Conservation (phyloP, 192 early-diverging fungal species). For the Mortierella antarctica region DNA sequence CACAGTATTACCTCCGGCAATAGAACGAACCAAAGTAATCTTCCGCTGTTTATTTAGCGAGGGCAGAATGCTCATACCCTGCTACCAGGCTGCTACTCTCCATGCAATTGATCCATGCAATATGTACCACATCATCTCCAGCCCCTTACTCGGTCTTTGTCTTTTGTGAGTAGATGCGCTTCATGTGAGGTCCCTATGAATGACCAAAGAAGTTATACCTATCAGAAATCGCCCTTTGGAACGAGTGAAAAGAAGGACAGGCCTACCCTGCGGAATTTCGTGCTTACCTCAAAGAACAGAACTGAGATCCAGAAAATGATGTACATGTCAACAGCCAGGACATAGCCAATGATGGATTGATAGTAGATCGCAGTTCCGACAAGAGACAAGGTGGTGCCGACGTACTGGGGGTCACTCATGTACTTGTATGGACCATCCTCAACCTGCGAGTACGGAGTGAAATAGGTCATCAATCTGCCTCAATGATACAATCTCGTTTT, state of each 20-base stretch:
- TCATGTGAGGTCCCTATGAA: slow-evolving; percentile 48
- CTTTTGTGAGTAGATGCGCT: slow-evolving; percentile 47
- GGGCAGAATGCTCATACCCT: no score
- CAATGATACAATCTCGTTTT: background rate
- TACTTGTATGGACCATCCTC: slow-evolving; percentile 62
- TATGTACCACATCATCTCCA: background rate
- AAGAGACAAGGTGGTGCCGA: slow-evolving; percentile 64
- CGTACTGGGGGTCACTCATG: slow-evolving; percentile 68
- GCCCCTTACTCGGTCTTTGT: slow-evolving; percentile 40
- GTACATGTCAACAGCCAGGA: slow-evolving; percentile 61
- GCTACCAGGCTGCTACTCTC: no score
- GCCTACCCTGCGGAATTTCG: background rate
- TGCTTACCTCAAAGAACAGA: slow-evolving; percentile 60
- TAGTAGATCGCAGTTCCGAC: slow-evolving; percentile 62
- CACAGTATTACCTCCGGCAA: no score
- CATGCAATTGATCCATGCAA: background rate
- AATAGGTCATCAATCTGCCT: background rate
- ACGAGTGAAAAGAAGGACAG: background rate
- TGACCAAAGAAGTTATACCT: background rate
- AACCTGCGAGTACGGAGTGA: slow-evolving; percentile 24
- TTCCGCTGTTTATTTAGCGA: no score
- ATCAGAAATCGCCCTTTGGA: background rate
- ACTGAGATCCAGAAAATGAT: slow-evolving; percentile 64
- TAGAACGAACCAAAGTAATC: no score
- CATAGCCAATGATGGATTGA: slow-evolving; percentile 61